phyloP scores from a whole-genome alignment of 2,329 filamentous ascomycete genomes.

The Venturiaceae sp. region DNA sequence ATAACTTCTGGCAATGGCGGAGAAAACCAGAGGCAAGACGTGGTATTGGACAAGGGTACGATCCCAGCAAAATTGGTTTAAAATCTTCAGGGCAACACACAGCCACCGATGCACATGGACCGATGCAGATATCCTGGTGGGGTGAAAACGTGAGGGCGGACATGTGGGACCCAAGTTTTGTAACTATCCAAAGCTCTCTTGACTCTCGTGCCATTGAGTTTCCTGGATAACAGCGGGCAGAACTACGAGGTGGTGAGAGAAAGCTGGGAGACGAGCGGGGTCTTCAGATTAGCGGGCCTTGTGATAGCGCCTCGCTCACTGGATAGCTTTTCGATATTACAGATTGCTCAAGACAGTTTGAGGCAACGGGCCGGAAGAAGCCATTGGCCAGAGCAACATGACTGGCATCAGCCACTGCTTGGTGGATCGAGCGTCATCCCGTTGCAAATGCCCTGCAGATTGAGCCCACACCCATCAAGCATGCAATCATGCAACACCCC shows the following conservation, averaged over 20 bases:
- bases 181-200: background rate
- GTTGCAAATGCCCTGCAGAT: background rate
- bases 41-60: background rate
- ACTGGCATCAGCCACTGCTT: background rate
- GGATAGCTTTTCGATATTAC: background rate
- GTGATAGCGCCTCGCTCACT: background rate
- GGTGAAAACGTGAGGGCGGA: background rate
- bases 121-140: background rate
- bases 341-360: background rate
- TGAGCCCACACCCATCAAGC: slow-evolving; percentile 1
- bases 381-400: slow-evolving; percentile 13
- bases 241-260: background rate
- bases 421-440: background rate
- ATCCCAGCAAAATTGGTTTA: background rate
- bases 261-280: background rate
- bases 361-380: slow-evolving; percentile 2
- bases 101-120: background rate
- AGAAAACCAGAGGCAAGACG: background rate
- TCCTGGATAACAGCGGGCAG: background rate
- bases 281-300: background rate
- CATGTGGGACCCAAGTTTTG: background rate
- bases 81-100: background rate
- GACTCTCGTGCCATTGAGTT: background rate
- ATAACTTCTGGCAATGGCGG: background rate
- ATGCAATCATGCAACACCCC: background rate